Percentiles rank a stretch among this genome's conserved stretches.
Evolutionary conservation across 495 filamentous ascomycete species (phyloP).

Genomic region (Podospora anserina): DNA sequence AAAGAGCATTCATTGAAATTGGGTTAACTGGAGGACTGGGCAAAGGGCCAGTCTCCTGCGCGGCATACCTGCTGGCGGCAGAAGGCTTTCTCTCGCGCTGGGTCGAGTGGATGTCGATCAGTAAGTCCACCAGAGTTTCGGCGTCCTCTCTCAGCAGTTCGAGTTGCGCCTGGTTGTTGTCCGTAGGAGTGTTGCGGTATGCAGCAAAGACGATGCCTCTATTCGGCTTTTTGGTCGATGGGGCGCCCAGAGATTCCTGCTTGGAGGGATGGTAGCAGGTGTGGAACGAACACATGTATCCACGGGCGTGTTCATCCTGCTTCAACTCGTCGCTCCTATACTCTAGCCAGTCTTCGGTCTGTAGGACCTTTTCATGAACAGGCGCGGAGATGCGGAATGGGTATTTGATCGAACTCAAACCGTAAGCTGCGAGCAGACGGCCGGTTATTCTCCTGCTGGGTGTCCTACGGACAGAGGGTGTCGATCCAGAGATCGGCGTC

Average conservation of each 20-base stretch:
- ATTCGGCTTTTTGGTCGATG: slow-evolving; percentile 21
- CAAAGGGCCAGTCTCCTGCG: background rate
- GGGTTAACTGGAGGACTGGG: background rate
- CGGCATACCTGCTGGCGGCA: slow-evolving; percentile 1
- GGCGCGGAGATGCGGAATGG: slow-evolving; percentile 40
- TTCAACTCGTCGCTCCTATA: slow-evolving; percentile 31
- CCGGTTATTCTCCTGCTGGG: slow-evolving; percentile 27
- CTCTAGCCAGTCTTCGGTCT: slow-evolving; percentile 39
- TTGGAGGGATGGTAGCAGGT: slow-evolving; percentile 26
- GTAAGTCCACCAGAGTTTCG: slow-evolving; percentile 35
- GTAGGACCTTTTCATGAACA: slow-evolving; percentile 39
- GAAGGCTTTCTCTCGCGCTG: slow-evolving; percentile 13
- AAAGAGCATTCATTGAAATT: background rate
- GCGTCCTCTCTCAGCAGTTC: slow-evolving; percentile 31
- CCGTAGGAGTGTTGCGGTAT: slow-evolving; percentile 25
- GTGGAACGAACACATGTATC: slow-evolving; percentile 43
- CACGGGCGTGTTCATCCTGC: slow-evolving; percentile 35
- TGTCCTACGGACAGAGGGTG: background rate
- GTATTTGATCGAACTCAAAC: slow-evolving; percentile 32
- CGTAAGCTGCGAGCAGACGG: slow-evolving; percentile 42
- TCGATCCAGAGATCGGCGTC: slow-evolving; percentile 8
- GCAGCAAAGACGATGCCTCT: slow-evolving; percentile 45
- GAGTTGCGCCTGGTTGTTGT: slow-evolving; percentile 25
- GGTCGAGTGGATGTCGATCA: slow-evolving; percentile 32
- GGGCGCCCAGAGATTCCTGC: background rate